Percentiles rank a stretch among this genome's conserved stretches.
Evolutionary conservation across 371 early-diverging fungal genomes (phyloP).

Genomic region (Apophysomyces ossiformis): DNA sequence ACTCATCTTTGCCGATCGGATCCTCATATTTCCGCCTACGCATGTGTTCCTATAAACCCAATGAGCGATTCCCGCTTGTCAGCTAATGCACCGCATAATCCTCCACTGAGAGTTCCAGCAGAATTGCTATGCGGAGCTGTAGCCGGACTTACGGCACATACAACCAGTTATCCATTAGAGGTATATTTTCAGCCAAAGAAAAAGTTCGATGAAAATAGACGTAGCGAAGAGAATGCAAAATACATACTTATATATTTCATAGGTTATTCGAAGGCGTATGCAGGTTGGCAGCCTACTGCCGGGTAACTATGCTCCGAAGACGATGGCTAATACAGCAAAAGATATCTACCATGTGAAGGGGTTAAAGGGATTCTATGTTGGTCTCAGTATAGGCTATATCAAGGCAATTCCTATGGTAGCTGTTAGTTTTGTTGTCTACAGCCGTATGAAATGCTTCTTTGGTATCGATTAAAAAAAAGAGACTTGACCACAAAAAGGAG

Average conservation of each 20-base stretch:
- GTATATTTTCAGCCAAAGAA: conserved; percentile 5
- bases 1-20: conserved; percentile 56
- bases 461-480: conserved; percentile 51
- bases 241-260: not conserved
- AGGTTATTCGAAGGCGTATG: conserved; percentile 86
- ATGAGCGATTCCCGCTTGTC: not conserved
- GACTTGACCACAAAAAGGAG: too few species aligned
- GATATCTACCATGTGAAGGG: conserved; percentile 71
- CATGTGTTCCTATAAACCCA: conserved; percentile 5
- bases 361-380: conserved; percentile 88
- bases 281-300: conserved; percentile 79
- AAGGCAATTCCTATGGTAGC: conserved; percentile 94
- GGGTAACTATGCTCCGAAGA: not conserved
- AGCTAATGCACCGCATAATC: not conserved
- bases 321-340: conserved; percentile 45
- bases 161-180: conserved; percentile 89
- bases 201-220: not conserved
- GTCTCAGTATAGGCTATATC: conserved; percentile 90
- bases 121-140: conserved; percentile 82
- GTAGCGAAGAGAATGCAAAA: not conserved
- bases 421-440: conserved; percentile 85
- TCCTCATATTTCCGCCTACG: conserved; percentile 33
- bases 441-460: conserved; percentile 66
- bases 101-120: conserved; percentile 58
- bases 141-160: conserved; percentile 87